Conservation (phyloP, 2,329 filamentous ascomycete species). For the Gliomastix tumulicola region DNA sequence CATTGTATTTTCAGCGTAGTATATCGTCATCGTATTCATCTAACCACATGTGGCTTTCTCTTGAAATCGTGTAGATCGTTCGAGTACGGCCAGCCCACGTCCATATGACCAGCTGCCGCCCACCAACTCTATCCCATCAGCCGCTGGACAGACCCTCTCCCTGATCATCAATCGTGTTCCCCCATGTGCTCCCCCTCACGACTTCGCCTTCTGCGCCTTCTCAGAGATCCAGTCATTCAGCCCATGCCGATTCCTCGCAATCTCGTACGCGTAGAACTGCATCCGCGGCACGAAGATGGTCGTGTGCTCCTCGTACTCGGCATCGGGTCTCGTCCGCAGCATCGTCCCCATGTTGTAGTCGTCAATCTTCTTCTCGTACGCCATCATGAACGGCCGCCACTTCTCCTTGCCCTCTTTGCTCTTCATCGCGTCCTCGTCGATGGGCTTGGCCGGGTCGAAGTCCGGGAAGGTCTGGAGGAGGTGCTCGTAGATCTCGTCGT, state of each 20-base stretch:
- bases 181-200: too few relatives aligned
- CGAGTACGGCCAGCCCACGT: too few relatives aligned
- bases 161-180: too few relatives aligned
- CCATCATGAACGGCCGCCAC: slow-evolving; percentile 92
- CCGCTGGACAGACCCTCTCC: too few relatives aligned
- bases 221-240: slow-evolving; percentile 98
- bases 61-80: too few relatives aligned
- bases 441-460: slow-evolving; percentile 72
- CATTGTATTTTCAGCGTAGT: too few relatives aligned
- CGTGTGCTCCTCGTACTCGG: slow-evolving; percentile 79
- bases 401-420: slow-evolving; percentile 89
- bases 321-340: slow-evolving; percentile 69
- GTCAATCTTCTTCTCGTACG: slow-evolving; percentile 89
- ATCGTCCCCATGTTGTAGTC: slow-evolving; percentile 99
- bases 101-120: too few relatives aligned
- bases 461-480: slow-evolving; percentile 86
- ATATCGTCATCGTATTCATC: too few relatives aligned
- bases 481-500: slow-evolving; percentile 91
- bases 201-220: slow-evolving; percentile 55
- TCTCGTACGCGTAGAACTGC: slow-evolving; percentile 49
- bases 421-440: slow-evolving; percentile 96
- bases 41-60: too few relatives aligned
- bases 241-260: slow-evolving; percentile 66
- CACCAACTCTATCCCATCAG: too few relatives aligned
- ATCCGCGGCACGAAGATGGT: slow-evolving; percentile 73